Evolutionary conservation across 2,329 filamentous ascomycete genomes (phyloP), one percentile per base, ranked within the genome.

Genomic region (Myriosclerotinia curreyana): DNA sequence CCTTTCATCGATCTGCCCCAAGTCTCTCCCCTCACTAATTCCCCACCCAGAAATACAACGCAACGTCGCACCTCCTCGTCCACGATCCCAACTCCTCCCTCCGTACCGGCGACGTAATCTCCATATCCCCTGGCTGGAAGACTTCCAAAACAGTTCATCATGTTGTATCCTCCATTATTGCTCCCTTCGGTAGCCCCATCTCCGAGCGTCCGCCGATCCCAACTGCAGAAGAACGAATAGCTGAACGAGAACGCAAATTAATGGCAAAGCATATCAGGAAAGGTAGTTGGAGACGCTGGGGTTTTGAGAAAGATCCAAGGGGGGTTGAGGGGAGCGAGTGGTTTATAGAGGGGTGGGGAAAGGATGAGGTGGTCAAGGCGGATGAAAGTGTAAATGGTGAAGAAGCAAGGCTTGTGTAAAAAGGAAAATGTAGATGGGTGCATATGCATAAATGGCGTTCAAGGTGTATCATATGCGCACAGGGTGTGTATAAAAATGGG

Each of bases 61-160:
- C 82, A 52, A 83, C 84, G 28, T 80, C 82, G 68, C 83, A 85
- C 69, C 83, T 88, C 74, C 84, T 94, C 38, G 90, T 93, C 46
- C 89, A 92, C 79, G 91, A 95, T 76, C 91, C 91, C 36, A 85
- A 85, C 75, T 84, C 86, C 70, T 92, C 89, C 34, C 82, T 92
- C 46, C 82, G 86, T 65, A 83, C 83, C 59, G 91, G 91, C 73
- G 91, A 95, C 75, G 84, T 94, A 3, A 85, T 95, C 36, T 82
- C 86, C 67, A 90, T 94, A 70, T 80, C 81, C 9, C 82, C 86
- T 6, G 87, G 86, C 64, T 87, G 83, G 82, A 84, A 85, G 60
- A 84, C 83, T 8, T 86, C 84, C 49, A 85, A 85, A 67, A 78
- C 81, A 67, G 91, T 93, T 71, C 84, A 85, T 34, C 89, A 94